phyloP scores from a whole-genome alignment of 768 basidiomycete species.

The Plicaturopsis crispa region DNA sequence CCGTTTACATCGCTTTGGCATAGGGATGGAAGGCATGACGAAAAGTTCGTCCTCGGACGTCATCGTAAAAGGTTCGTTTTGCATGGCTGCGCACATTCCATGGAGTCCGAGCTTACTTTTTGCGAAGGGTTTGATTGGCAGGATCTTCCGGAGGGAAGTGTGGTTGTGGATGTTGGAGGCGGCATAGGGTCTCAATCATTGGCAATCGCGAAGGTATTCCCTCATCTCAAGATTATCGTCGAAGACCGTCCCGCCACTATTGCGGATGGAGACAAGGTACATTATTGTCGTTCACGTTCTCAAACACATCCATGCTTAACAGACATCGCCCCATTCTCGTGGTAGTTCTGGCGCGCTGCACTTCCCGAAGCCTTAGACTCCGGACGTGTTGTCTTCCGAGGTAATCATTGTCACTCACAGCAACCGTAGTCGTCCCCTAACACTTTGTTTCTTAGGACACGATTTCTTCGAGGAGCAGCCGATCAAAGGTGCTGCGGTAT shows the following conservation, averaged over 20 bases:
- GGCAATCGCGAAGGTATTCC: constrained; percentile 10
- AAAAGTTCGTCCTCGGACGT: too few relatives aligned
- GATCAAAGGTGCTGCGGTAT: constrained; percentile 17
- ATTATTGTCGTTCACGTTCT: too few relatives aligned
- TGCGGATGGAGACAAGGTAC: constrained; percentile 9
- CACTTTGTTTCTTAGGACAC: constrained; percentile 11
- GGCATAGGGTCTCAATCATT: constrained; percentile 19
- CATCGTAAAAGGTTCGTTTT: too few relatives aligned
- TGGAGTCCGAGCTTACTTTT: too few relatives aligned
- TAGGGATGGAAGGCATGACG: constrained; percentile 10
- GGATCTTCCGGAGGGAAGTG: constrained; percentile 11
- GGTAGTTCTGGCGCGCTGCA: constrained; percentile 16
- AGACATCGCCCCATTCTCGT: too few relatives aligned
- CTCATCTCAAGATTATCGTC: constrained; percentile 16
- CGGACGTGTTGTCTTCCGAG: constrained; percentile 15
- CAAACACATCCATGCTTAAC: too few relatives aligned
- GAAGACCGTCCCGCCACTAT: constrained; percentile 16
- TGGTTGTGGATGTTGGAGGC: constrained; percentile 24
- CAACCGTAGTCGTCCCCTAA: too few relatives aligned
- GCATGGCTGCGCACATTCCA: too few relatives aligned
- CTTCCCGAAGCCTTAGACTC: constrained; percentile 13
- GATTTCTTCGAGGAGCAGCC: constrained; percentile 22
- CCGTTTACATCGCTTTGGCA: constrained; percentile 1
- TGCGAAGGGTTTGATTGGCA: constrained; percentile 15
- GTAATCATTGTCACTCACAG: too few relatives aligned